Evolutionary conservation across 164 flowering plant genomes (phyloP), one percentile per base, ranked within the genome.

Genomic region (Chimonanthus praecox): DNA sequence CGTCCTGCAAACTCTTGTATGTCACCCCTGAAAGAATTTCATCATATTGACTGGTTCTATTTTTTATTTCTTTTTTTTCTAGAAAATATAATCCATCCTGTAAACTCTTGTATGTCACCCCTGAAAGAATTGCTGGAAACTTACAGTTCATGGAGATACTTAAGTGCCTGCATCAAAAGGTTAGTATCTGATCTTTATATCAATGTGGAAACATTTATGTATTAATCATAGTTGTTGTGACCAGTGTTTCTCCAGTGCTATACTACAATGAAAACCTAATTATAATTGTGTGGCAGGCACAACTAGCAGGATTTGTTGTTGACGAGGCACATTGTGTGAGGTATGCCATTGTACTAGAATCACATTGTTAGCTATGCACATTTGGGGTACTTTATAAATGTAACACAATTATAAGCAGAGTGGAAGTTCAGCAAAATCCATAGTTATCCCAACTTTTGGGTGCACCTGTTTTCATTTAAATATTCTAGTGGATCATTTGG

Each of bases 271-370:
- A 43, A 50, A 18, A 73, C 20, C 20, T 50, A 64, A 50, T n/a
- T 33, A 64, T 21, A 9, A 49, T 9, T 82, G 3, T 71, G 7
- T 4, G 4, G 43, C 90, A 93, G 98, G 92, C 88, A 75, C 93
- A 77, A 72, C 81, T 93, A 60, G 94, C 97, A 47, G 90, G 97
- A 72, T 93, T 93, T 90, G 92, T 87, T 80, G 86, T 95, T 79
- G 98, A 95, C 84, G 99, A 95, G 81, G 99, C 98, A 72, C 99
- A 95, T 71, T 95, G 99, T 79, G 97, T 93, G 61, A 95, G 98
- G 98, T 94, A 82, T 61, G 13, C 21, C 11, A 47, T 58, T 43
- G 45, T 48, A 45, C 62, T 71, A 54, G 33, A 33, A 33, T 33
- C 33, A 33, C 33, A 33, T 33, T 33, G 33, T 33, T 33, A 33